Base-by-base conservation (phyloP, 495 filamentous ascomycete species). In the Penicillium coprophilum region DNA sequence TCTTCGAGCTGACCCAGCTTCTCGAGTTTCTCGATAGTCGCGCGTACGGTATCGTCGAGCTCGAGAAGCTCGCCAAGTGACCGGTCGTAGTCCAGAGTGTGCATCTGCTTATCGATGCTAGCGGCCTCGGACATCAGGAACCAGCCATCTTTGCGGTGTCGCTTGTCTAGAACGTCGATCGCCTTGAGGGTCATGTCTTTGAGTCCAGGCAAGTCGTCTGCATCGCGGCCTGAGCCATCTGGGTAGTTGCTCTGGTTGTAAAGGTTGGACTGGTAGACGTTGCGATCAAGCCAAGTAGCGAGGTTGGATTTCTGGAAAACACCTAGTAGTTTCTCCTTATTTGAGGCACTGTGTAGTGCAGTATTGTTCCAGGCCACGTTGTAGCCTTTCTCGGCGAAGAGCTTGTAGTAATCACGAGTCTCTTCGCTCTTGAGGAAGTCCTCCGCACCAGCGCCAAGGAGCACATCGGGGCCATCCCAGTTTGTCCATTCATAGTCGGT, bases 171-270 rank as follows among this genome's bases (percentile, higher is more conserved):
- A 23, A 90, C 82, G 47, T 91, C 87, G 50, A 91, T 79, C 0
- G 87, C 86, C 71, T 91, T 91, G 38, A 89, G 73, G 0, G 87
- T 90, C 87, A 90, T 91, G n/a, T 91, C 85, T 66, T 87, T 88
- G 17, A 89, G 79, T 4, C 87, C 87, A 3, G 87, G 87, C 8
- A 87, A 78, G 56, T 91, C 87, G 7, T 77, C 76, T 3, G 87
- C 87, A 28, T 83, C 66, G 13, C 68, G 76, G 1, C 74, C 71
- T 17, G 72, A 77, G 20, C 87, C 86, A 6, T 81, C 77, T 0
- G 87, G 86, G 58, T 82, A 75, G 62, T 90, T 87, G 53, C 74
- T 79, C 53, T 83, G 76, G 61, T 74, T 77, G 39, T 67, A 61
- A 1, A 88, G 72, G 70, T 89, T 87, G 10, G 77, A 69, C 11